Base-by-base conservation (phyloP, 192 early-diverging fungal genomes). In the Entomortierella chlamydospora region DNA sequence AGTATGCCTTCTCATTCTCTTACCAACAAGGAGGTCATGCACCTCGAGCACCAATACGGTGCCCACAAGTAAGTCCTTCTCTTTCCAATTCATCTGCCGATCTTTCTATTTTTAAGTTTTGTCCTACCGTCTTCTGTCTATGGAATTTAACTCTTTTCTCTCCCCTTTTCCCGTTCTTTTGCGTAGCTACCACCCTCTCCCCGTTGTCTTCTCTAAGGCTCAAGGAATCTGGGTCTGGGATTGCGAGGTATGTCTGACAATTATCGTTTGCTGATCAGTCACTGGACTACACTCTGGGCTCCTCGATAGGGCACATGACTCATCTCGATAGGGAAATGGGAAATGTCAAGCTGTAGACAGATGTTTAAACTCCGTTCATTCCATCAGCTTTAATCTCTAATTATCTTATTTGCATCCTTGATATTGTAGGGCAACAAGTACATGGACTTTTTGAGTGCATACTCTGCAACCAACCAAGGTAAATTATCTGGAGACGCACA, bases 121-220 rank as follows among this genome's bases (percentile, higher is more conserved):
- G 20, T 54, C 47, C 7, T 61, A 20, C 15, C 20, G 4, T 47
- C n/a, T n/a, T n/a, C n/a, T n/a, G n/a, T n/a, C n/a, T n/a, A n/a
- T n/a, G n/a, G n/a, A n/a, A n/a, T n/a, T n/a, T n/a, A n/a, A n/a
- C n/a, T n/a, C n/a, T n/a, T n/a, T n/a, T n/a, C n/a, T n/a, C n/a
- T n/a, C n/a, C n/a, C n/a, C n/a, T n/a, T n/a, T n/a, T n/a, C n/a
- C n/a, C n/a, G n/a, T n/a, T n/a, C n/a, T n/a, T n/a, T n/a, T n/a
- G n/a, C n/a, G n/a, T 37, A 92, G 91, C 89, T 99, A 99, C 83
- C 98, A 99, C 82, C 98, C 98, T 26, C 85, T 99, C 41, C 96
- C 96, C 11, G 92, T 97, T 2, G 98, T 99, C 43, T 94, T 98
- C 77, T 78, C 91, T 68, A 89, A 88, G 61, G 98, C 91, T 41